Base-by-base conservation (phyloP, 2,329 filamentous ascomycete species). In the Claviceps sp. region DNA sequence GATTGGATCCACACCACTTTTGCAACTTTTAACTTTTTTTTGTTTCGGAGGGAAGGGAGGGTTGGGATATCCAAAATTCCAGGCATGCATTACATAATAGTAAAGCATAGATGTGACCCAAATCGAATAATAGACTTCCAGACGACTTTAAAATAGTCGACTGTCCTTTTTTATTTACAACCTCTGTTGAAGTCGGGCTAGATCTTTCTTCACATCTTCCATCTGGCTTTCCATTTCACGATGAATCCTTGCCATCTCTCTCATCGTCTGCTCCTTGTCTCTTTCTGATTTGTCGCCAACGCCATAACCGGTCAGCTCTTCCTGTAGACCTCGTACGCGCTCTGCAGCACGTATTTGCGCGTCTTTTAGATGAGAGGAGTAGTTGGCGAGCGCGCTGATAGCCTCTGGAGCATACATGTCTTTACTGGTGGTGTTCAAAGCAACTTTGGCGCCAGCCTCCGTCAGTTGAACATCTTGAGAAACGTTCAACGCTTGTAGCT, bases 221-320 rank as follows among this genome's bases (percentile, higher is more conserved):
- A 79, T 62, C 59, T 77, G 68, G 54, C 65, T 63, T 30, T 65
- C 69, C 70, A 79, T 74, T 52, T 79, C 74, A 2, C 67, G 61
- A 60, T 75, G 76, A 7, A 72, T 69, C 51, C 69, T 66, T 3
- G 73, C 76, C 69, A 79, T 74, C 60, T 80, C 76, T 51, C 72
- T 68, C 71, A 79, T 72, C 24, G 65, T 67, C 54, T 67, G 69
- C 58, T 75, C 75, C 64, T 75, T 77, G 7, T 58, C 63, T 1
- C 61, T 62, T 8, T 61, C 62, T 1, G 61, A 62, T 9, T 62
- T 61, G 1, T 69, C 59, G 2, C 61, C 65, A 1, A 77, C 72
- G 0, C 77, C 77, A 52, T 79, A 80, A 34, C 70, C 73, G 8
- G 57, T 65, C 43, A 81, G 60, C 59, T 78, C 69, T 11, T 62